These are phyloP conservation scores for Phaseolus lunatus DNA, from an alignment of 306 rosid species.

Conservation along the genomic window DNA sequence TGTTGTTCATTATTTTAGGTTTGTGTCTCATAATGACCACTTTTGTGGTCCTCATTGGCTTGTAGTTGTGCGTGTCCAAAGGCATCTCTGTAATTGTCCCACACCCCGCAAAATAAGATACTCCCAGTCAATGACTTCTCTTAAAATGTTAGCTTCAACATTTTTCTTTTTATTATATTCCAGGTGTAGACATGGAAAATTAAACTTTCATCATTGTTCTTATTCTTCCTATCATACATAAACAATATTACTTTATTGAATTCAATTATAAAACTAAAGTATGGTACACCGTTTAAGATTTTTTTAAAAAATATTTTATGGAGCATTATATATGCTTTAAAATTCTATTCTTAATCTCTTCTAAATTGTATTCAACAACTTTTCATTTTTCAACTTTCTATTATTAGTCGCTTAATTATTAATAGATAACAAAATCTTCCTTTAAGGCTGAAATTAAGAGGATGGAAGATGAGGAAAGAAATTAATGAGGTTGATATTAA, in stretches of 20 bases:
- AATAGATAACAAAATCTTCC: no score
- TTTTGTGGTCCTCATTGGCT: conserved; percentile 49
- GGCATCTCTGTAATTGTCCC: conserved; percentile 46
- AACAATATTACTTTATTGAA: neutral
- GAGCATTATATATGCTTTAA: neutral
- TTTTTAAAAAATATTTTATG: neutral
- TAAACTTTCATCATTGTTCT: neutral
- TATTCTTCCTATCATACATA: neutral
- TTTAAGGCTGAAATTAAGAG: no score
- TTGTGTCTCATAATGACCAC: conserved; percentile 41
- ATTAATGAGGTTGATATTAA: neutral
- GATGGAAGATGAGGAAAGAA: neutral
- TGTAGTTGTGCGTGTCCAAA: conserved; percentile 47
- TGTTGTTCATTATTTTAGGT: conserved; percentile 42
- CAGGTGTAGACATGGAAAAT: neutral
- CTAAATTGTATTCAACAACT: neutral
- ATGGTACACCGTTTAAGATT: no score
- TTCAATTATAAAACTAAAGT: neutral
- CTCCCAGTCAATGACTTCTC: conserved; percentile 33
- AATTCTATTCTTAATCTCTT: neutral
- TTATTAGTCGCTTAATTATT: neutral
- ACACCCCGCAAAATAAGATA: conserved; percentile 51
- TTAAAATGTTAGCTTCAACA: conserved; percentile 30
- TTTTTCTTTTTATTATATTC: neutral
- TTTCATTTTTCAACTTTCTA: neutral